Evolutionary conservation across 208 protist genomes (phyloP).

Genomic region (Porcisia hertigi): DNA sequence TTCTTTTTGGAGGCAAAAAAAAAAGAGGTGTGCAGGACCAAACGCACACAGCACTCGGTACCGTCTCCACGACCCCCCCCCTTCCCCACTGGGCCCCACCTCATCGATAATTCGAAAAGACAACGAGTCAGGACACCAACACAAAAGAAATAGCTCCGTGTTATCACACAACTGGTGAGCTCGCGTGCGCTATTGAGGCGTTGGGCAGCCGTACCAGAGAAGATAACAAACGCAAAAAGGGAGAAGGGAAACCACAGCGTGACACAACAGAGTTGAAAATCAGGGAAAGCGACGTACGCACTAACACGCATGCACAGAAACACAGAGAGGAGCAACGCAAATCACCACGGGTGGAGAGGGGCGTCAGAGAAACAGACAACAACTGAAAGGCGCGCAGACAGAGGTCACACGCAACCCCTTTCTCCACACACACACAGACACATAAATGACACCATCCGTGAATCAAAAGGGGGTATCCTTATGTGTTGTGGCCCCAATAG

Average conservation of each 20-base stretch:
- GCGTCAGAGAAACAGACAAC: background rate
- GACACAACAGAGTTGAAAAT: background rate
- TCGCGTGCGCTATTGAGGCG: background rate
- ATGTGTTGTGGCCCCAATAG: background rate
- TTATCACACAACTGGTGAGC: background rate
- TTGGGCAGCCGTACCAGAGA: background rate
- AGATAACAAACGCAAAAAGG: background rate
- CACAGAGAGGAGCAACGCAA: no score
- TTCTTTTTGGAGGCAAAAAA: background rate
- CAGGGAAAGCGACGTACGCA: background rate
- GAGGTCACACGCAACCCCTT: background rate
- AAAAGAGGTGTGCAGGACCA: background rate
- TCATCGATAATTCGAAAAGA: background rate
- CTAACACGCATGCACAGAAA: background rate
- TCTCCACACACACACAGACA: background rate
- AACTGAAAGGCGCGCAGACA: background rate
- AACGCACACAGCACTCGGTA: background rate
- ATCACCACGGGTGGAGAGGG: no score
- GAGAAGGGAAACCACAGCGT: background rate
- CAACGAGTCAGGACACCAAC: constrained; percentile 10
- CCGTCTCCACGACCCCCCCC: background rate
- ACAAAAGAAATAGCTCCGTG: constrained; percentile 4
- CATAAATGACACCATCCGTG: background rate
- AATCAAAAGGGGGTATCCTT: background rate
- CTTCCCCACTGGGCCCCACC: background rate